Conservation (phyloP, 306 rosid genomes). For the Benincasa hispida region DNA sequence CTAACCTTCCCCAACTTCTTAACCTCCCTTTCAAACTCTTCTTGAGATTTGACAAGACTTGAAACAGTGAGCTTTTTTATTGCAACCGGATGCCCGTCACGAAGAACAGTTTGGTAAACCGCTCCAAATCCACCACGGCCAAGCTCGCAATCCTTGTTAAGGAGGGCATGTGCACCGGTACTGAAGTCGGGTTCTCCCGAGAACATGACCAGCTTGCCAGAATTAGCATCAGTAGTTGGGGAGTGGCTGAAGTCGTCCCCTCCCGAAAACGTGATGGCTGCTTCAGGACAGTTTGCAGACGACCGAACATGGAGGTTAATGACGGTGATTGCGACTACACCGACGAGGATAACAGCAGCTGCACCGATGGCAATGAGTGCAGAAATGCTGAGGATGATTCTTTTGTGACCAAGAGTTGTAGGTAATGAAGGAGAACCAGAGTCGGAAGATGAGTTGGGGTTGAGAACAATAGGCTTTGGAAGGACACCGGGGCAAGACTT, state of each 20-base stretch:
- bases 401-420: constrained; percentile 47
- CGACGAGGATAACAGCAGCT: constrained; percentile 82
- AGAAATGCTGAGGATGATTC: constrained; percentile 92
- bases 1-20: constrained; percentile 80
- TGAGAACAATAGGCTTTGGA: constrained; percentile 93
- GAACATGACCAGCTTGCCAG: constrained; percentile 98
- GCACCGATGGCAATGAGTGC: constrained; percentile 98
- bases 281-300: constrained; percentile 36
- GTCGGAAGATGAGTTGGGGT: constrained; percentile 77
- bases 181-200: constrained; percentile 96
- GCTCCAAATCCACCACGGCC: constrained; percentile 99
- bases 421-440: constrained; percentile 32
- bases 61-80: constrained; percentile 98
- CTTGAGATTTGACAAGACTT: constrained; percentile 94
- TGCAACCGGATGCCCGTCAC: constrained; percentile 87
- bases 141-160: constrained; percentile 96
- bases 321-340: constrained; percentile 84
- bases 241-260: constrained; percentile 88
- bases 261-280: constrained; percentile 57
- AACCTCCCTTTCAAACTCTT: constrained; percentile 90
- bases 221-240: constrained; percentile 82
- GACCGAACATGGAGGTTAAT: constrained; percentile 82
- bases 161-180: constrained; percentile 90
- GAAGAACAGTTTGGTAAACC: constrained; percentile 73
- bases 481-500: constrained; percentile 75